Evolutionary conservation across 805 yeast species (phyloP), one percentile per base, ranked within the genome.

Genomic region (Metschnikowia peoriensis): DNA sequence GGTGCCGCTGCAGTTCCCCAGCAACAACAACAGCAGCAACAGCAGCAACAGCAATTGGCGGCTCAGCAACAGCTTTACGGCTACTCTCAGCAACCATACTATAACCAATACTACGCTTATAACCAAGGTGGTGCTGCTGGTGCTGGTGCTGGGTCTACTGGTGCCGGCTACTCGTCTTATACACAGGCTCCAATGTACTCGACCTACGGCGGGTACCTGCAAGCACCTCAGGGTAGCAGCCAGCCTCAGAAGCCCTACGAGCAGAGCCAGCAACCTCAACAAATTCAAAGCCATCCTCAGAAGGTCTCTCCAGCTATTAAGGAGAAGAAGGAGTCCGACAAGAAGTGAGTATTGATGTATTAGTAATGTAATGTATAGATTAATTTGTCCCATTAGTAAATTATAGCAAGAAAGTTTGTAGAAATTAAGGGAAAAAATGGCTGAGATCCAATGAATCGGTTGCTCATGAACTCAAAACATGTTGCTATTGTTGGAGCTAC

Each of bases 51-150:
- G 47, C 58, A 55, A 38, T 44, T 47, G 10, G 54, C 51, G 5
- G 53, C 49, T 6, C 61, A 55, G 47, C 55, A 50, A 45, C 63
- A 56, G 48, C 51, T 58, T 38, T 58, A 58, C 47, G 61, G 61
- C 28, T 60, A 54, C 53, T 44, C 54, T 43, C 61, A 60, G 56
- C 63, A 61, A 16, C 57, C 60, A 28, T 60, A 56, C 51, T 68
- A 73, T 55, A 75, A 69, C 46, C 67, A 70, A 62, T 81, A 81
- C 62, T 75, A 82, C 15, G 75, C 70, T 15, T 82, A 85, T 53
- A 81, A 59, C 56, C 62, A 56, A 48, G 56, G 52, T 11, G 55
- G 47, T 11, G 37, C 57, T n/a, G 46, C 44, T 16, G 56, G 44
- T 14, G 52, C 45, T 14, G 47, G 44, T 27, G 43, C 50, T 1